Evolutionary conservation across 2,329 filamentous ascomycete species (phyloP), one percentile per base, ranked within the genome.

Genomic region (Trichoderma simmonsii): DNA sequence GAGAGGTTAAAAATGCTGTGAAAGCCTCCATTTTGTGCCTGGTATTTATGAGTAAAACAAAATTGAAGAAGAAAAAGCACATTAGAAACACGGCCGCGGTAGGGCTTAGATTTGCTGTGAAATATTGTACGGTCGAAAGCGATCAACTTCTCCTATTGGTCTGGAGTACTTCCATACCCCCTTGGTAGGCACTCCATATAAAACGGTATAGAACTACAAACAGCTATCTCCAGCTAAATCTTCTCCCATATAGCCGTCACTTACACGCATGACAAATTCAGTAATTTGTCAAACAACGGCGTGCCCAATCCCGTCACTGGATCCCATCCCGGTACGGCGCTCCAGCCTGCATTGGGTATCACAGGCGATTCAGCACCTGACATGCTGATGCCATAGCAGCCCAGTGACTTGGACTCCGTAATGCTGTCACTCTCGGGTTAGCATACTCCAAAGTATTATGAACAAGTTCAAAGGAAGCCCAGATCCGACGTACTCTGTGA

Each of bases 401-500:
- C 82, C 11, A 72, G 48, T 0, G 79, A 80, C 56, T 74, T 78
- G 34, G 81, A 82, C 11, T 76, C 63, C 2, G 80, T 82, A 61
- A 82, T 83, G 69, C 82, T 83, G 48, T 4, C 32, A 68, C 28
- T 5, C 4, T 14, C 26, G 65, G n/a, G 34, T 74, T 67, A 73
- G 72, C 72, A 64, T 9, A 18, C n/a, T 51, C 18, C 43, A 9
- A 1, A 11, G 8, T n/a, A 7, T 3, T 14, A 9, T n/a, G 12
- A 26, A 24, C 8, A 36, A 51, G 1, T 43, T 15, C 4, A 51
- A 51, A 1, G 48, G 48, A 24, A 14, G 12, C 4, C n/a, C 21
- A 54, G 11, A 14, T 3, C 34, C 43, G 5, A 76, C 80, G 54
- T 78, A 82, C 77, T 84, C 82, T 5, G 78, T 82, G 24, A 84